Conservation (phyloP, 2,329 filamentous ascomycete genomes). For the Diplodia sapinea region DNA sequence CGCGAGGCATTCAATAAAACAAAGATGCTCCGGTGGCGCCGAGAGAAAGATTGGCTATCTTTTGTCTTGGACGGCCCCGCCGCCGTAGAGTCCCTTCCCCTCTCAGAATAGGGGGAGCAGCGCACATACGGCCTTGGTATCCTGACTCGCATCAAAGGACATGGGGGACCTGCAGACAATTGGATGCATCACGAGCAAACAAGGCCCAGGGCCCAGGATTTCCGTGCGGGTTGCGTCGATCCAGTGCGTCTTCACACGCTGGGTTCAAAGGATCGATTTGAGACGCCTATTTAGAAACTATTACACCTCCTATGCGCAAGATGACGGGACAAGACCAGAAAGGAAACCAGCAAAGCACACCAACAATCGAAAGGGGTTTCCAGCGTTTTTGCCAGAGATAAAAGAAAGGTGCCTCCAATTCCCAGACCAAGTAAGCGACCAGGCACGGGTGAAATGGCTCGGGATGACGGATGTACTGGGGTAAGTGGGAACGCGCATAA, state of each 20-base stretch:
- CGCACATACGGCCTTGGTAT: neutral
- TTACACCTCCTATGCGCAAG: slow-evolving; percentile 33
- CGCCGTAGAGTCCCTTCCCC: slow-evolving; percentile 20
- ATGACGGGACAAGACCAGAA: slow-evolving; percentile 31
- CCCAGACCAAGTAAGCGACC: slow-evolving; percentile 29
- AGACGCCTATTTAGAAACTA: slow-evolving; percentile 31
- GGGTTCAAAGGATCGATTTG: slow-evolving; percentile 31
- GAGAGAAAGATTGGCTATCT: slow-evolving; percentile 15
- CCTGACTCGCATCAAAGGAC: slow-evolving; percentile 15
- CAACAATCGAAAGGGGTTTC: slow-evolving; percentile 25
- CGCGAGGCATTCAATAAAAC: slow-evolving; percentile 25
- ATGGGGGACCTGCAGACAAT: neutral
- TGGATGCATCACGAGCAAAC: neutral
- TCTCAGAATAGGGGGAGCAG: slow-evolving; percentile 23
- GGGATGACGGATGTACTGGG: slow-evolving; percentile 29
- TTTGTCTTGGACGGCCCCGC: slow-evolving; percentile 21
- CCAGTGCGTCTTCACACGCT: slow-evolving; percentile 20
- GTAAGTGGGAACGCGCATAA: slow-evolving; percentile 19
- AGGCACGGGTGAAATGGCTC: slow-evolving; percentile 22
- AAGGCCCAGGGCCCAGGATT: neutral
- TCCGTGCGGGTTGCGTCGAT: slow-evolving; percentile 23
- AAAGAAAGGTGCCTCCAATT: slow-evolving; percentile 29
- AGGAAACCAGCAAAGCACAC: slow-evolving; percentile 31
- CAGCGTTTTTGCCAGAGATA: slow-evolving; percentile 27
- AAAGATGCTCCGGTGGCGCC: slow-evolving; percentile 17